Conservation (phyloP, 495 filamentous ascomycete species). For the Aspergillus ellipticus region DNA sequence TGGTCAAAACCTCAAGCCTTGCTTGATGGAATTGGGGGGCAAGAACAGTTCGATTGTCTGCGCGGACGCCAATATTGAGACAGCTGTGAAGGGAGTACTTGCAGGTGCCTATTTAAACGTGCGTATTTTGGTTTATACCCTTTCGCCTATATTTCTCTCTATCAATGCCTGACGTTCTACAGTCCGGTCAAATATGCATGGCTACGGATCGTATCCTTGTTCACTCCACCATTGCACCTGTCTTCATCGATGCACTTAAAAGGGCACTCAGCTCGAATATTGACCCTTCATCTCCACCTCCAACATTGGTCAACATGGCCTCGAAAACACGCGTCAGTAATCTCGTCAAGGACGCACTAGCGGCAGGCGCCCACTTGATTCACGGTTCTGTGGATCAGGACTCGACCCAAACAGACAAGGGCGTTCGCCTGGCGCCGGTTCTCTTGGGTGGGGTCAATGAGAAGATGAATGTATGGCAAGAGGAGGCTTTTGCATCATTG, state of each 20-base stretch:
- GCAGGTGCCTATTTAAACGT: slow-evolving; percentile 49
- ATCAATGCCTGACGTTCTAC: background rate
- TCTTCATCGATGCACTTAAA: slow-evolving; percentile 51
- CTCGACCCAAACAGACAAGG: slow-evolving; percentile 34
- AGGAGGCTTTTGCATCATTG: slow-evolving; percentile 75
- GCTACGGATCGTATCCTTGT: slow-evolving; percentile 82
- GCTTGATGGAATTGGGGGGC: slow-evolving; percentile 60
- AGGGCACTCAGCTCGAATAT: slow-evolving; percentile 44
- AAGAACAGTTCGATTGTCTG: slow-evolving; percentile 59
- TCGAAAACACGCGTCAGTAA: slow-evolving; percentile 61
- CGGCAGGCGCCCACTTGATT: slow-evolving; percentile 63
- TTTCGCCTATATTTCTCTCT: background rate
- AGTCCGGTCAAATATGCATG: slow-evolving; percentile 87
- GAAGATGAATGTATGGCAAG: slow-evolving; percentile 74
- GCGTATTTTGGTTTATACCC: slow-evolving; percentile 17
- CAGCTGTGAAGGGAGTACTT: slow-evolving; percentile 47
- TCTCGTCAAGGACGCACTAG: slow-evolving; percentile 59
- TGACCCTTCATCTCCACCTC: slow-evolving; percentile 41
- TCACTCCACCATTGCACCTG: slow-evolving; percentile 58
- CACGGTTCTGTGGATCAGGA: slow-evolving; percentile 40
- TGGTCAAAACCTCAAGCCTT: slow-evolving; percentile 53
- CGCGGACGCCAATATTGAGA: slow-evolving; percentile 52
- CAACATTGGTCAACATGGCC: slow-evolving; percentile 56
- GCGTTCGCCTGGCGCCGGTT: slow-evolving; percentile 64
- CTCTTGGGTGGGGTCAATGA: slow-evolving; percentile 62